phyloP scores from a whole-genome alignment of 495 filamentous ascomycete species.

The Astrothelium macrocarpum region DNA sequence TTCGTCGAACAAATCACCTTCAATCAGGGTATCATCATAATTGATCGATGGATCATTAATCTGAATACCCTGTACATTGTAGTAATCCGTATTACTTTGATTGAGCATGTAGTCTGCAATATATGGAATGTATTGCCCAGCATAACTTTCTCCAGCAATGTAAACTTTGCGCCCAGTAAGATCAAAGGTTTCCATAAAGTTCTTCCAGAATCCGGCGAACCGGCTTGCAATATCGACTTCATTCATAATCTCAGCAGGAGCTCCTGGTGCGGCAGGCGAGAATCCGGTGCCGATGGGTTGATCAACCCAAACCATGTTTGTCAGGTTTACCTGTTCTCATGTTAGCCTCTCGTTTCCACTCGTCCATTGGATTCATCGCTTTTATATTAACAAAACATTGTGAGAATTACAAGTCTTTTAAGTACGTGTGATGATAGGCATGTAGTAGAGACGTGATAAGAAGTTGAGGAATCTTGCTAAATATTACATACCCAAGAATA shows the following conservation, averaged over 20 bases:
- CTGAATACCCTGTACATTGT: constrained; percentile 17
- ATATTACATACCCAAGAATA: constrained; percentile 34
- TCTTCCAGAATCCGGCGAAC: constrained; percentile 41
- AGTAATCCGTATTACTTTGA: constrained; percentile 20
- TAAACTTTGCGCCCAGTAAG: constrained; percentile 18
- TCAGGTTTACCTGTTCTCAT: constrained; percentile 58
- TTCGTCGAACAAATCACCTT: constrained; percentile 3
- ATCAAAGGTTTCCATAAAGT: constrained; percentile 21
- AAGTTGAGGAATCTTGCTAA: too few species aligned
- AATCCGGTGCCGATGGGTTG: constrained; percentile 74
- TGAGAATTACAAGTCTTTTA: too few species aligned
- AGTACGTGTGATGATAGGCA: too few species aligned
- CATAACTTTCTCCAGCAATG: constrained; percentile 21
- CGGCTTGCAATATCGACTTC: constrained; percentile 57
- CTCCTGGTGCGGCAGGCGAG: constrained; percentile 40
- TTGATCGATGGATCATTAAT: constrained; percentile 22
- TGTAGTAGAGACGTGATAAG: too few species aligned
- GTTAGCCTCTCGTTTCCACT: constrained; percentile 19
- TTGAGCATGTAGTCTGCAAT: constrained; percentile 19
- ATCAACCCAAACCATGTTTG: constrained; percentile 66
- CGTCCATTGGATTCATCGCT: too few species aligned
- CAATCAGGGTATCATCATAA: constrained; percentile 15
- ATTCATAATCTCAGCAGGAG: constrained; percentile 45
- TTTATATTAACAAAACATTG: too few species aligned
- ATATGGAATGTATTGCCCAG: constrained; percentile 23